Base-by-base conservation (phyloP, 371 early-diverging fungal species). In the Enterocytospora artemiae region DNA sequence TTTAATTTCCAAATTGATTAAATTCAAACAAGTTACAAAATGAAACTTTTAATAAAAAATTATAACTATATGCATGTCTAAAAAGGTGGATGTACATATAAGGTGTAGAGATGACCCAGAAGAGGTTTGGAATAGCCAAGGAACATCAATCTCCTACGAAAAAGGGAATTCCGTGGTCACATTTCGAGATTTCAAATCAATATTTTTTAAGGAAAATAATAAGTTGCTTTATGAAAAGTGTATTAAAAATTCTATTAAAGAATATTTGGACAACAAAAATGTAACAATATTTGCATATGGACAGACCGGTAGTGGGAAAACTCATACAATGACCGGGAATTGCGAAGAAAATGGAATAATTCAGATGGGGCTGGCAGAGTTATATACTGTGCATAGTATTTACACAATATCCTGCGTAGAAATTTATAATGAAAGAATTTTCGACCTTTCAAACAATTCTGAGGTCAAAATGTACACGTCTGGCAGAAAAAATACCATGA, bases 381-480 rank as follows among this genome's bases (percentile, higher is more conserved):
- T 4, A 18, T 22, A 59, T 43, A 9, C 57, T 12, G 25, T 60
- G 18, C 59, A 52, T 16, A 20, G 24, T 28, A 46, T 55, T 22
- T 65, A 91, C 31, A 84, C 89, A 48, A 91, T 93, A 12, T 88
- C 91, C 1, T 94, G 89, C 72, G 63, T 92, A 50, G 94, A 95
- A 76, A 90, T 95, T 34, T 95, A 93, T 73, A 83, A 83, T 60
- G 95, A 95, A 67, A 82, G 80, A 2, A 84, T 89, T 51, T 80
- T 82, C 18, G 90, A 91, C 76, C 74, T 91, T 16, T 76, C 87
- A 20, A 76, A 67, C 12, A 58, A 37, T 2, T 55, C 39, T 12
- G 62, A 63, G 25, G 43, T 76, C 7, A 50, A 67, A 50, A 65
- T 78, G 20, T 63, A 68, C 28, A 56, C 48, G 24, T 53, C 61